phyloP scores from a whole-genome alignment of 768 basidiomycete species.

The Boletus fagicola region DNA sequence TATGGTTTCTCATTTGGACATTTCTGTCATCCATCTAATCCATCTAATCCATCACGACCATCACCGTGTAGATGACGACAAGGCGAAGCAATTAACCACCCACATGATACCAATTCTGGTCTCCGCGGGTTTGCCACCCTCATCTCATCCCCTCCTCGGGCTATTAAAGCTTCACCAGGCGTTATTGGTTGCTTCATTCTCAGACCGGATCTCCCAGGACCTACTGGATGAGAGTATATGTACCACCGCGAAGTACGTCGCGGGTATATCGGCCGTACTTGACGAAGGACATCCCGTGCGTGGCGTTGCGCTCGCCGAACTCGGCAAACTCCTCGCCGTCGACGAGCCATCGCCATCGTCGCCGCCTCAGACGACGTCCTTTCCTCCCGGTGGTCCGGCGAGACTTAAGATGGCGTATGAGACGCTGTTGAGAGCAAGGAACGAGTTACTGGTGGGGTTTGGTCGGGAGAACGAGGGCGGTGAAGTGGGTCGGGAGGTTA shows the following conservation, averaged over 20 bases:
- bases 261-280: conserved; percentile 55
- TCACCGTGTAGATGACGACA: conserved; percentile 47
- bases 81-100: conserved; percentile 57
- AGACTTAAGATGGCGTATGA: conserved; percentile 65
- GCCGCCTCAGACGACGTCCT: conserved; percentile 29
- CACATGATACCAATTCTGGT: conserved; percentile 65
- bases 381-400: conserved; percentile 66
- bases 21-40: neutral
- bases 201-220: conserved; percentile 42
- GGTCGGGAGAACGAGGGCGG: conserved; percentile 71
- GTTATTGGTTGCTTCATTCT: conserved; percentile 57
- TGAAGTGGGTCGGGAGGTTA: conserved; percentile 59
- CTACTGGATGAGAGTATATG: conserved; percentile 63
- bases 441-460: conserved; percentile 68
- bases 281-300: conserved; percentile 72
- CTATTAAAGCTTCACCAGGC: conserved; percentile 69
- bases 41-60: neutral
- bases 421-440: conserved; percentile 58
- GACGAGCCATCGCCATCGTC: conserved; percentile 59
- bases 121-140: conserved; percentile 57
- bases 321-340: conserved; percentile 78
- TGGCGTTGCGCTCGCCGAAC: conserved; percentile 71
- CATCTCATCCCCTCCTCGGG: conserved; percentile 75
- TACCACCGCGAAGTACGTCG: conserved; percentile 49
- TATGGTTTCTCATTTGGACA: conserved; percentile 26